phyloP scores from a whole-genome alignment of 2,329 filamentous ascomycete species.

The Fusarium drepaniforme region DNA sequence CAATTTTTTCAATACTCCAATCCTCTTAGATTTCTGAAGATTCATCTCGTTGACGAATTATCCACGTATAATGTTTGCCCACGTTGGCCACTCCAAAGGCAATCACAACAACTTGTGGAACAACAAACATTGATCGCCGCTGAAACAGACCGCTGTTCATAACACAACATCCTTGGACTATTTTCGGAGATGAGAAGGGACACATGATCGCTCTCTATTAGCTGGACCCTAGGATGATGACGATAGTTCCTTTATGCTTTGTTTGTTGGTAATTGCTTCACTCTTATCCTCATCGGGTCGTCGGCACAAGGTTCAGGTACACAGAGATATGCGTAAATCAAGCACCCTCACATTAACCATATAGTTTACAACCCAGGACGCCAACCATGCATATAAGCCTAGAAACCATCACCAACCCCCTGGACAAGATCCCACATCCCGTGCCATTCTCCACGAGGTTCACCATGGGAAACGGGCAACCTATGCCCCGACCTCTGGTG shows the following conservation, averaged over 20 bases:
- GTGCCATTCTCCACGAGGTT: not conserved
- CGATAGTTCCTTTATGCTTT: not conserved
- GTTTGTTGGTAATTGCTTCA: not conserved
- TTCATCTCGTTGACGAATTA: not conserved
- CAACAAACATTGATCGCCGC: slow-evolving; percentile 1
- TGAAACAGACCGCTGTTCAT: not conserved
- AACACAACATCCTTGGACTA: not conserved
- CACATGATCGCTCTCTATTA: not conserved
- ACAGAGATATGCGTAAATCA: slow-evolving; percentile 12
- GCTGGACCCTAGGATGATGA: not conserved
- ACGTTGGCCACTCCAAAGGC: not conserved
- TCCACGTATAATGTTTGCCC: not conserved
- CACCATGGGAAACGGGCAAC: not conserved
- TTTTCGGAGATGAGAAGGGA: not conserved
- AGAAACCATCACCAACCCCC: slow-evolving; percentile 12
- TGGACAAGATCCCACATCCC: not conserved
- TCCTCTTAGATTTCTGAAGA: not conserved
- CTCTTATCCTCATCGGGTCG: not conserved
- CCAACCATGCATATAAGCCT: slow-evolving; percentile 43
- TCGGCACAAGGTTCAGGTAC: not conserved
- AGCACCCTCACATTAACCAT: slow-evolving; percentile 40
- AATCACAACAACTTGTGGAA: not conserved
- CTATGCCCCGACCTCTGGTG: slow-evolving; percentile 42
- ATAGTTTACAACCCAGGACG: slow-evolving; percentile 43
- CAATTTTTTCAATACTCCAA: not conserved